Base-by-base conservation (phyloP, 352 stramenopile species). In the Phytophthora podocarpi region DNA sequence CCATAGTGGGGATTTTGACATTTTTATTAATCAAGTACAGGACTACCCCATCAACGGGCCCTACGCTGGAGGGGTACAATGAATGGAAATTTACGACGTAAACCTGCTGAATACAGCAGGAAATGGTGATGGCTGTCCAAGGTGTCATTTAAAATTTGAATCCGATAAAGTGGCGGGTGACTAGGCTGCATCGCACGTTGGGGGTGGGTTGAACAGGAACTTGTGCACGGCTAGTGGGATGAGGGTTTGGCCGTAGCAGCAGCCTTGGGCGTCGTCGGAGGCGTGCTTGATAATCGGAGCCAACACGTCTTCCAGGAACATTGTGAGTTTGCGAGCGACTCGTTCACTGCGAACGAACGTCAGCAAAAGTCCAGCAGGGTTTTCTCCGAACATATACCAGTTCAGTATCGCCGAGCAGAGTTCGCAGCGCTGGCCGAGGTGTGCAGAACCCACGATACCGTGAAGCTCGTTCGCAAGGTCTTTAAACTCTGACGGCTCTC, bases 301-400 rank as follows among this genome's bases (percentile, higher is more conserved):
- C 24, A 63, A 27, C 37, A 68, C 27, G 51, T 64, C 52, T 51
- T 55, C 18, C 21, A 68, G 8, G 45, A 58, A 68, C 32, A 41
- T 58, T 30, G 54, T 56, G 28, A 68, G 51, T 37, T 63, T 68
- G 13, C 41, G 59, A 0, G 42, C 43, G 6, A 68, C 35, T 13
- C 59, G 51, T 21, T 68, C 52, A n/a, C 32, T 50, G 15, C 59
- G 48, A 16, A 23, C 7, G 11, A 68, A 53, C 4, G 11, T 23
- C 8, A 64, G 23, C 28, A 56, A 27, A 20, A 64, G 21, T 13
- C 51, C 43, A 23, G 58, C 35, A 13, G 51, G 52, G 15, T 64
- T 64, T 18, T 52, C 53, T 30, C 52, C 52, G 7, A 64, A 47
- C 23, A 64, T 43, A 11, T 32, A 57, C 52, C 45, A 68, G 13